Conservation (phyloP, 352 stramenopile genomes). For the Pythium utonaiense region DNA sequence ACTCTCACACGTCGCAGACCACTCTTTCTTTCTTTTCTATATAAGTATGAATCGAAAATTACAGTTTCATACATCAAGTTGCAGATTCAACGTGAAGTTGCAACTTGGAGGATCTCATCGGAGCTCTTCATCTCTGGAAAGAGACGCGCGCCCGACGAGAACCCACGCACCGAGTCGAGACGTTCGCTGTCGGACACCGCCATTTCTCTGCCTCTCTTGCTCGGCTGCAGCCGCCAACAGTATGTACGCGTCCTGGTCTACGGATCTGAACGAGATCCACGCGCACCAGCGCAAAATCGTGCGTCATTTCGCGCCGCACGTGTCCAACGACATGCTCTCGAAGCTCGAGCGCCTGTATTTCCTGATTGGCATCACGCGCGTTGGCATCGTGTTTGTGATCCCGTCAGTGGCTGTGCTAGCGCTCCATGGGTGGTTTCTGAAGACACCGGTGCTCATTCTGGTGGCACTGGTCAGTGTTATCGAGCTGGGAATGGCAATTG, state of each 20-base stretch:
- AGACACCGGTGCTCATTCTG: conserved; percentile 62
- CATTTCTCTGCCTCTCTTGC: not conserved
- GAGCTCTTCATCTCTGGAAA: conserved; percentile 3
- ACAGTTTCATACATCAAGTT: conserved; percentile 7
- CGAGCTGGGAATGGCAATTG: conserved; percentile 46
- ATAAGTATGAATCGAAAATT: conserved; percentile 19
- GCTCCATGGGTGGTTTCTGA: conserved; percentile 50
- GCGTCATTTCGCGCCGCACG: conserved; percentile 62
- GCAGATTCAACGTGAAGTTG: conserved; percentile 11
- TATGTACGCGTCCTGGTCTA: conserved; percentile 33
- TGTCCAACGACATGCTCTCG: conserved; percentile 46
- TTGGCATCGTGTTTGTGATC: conserved; percentile 49
- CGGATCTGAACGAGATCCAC: conserved; percentile 32
- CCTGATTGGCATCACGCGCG: conserved; percentile 41
- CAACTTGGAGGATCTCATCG: conserved; percentile 10
- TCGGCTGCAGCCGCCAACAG: not conserved
- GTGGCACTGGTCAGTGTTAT: conserved; percentile 46
- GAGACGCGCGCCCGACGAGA: conserved; percentile 14
- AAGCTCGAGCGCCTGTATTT: conserved; percentile 60
- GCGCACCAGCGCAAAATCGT: conserved; percentile 73
- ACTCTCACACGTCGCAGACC: not conserved
- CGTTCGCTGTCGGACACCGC: not conserved
- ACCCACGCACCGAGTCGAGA: not conserved
- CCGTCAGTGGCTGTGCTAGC: conserved; percentile 47
- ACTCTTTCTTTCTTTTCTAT: conserved; percentile 10